phyloP scores from a whole-genome alignment of 2,329 filamentous ascomycete genomes.

The Dendrostoma leiphaemia region DNA sequence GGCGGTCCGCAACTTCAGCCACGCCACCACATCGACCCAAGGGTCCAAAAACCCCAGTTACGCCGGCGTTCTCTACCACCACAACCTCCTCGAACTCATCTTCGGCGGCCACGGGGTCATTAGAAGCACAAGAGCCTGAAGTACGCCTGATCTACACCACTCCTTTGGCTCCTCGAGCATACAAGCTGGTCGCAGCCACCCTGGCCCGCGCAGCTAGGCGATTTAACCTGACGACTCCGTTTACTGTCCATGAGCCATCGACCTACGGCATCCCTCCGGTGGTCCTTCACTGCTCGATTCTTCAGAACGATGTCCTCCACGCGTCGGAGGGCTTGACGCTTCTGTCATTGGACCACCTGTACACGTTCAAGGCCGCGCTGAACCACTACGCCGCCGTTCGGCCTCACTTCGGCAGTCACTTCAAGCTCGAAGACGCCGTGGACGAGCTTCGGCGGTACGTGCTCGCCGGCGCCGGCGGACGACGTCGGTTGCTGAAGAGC shows the following conservation, averaged over 20 bases:
- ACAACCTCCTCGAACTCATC: conserved; percentile 27
- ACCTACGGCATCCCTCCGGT: conserved; percentile 46
- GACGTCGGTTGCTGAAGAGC: conserved; percentile 46
- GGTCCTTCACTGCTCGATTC: conserved; percentile 54
- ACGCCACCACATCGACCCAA: conserved; percentile 21
- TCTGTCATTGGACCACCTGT: conserved; percentile 59
- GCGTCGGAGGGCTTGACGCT: conserved; percentile 58
- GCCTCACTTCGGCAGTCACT: conserved; percentile 28
- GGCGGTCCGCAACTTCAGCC: neutral
- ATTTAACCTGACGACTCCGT: conserved; percentile 3
- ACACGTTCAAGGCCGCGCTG: conserved; percentile 62
- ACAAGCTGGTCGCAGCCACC: conserved; percentile 44
- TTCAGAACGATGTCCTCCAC: conserved; percentile 62
- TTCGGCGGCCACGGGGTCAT: conserved; percentile 13
- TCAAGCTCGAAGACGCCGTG: conserved; percentile 58
- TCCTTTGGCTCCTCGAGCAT: conserved; percentile 43
- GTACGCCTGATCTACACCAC: conserved; percentile 50
- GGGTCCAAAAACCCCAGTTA: conserved; percentile 20
- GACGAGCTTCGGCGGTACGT: conserved; percentile 61
- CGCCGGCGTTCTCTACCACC: conserved; percentile 35
- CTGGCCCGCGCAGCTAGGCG: conserved; percentile 50
- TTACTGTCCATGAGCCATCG: conserved; percentile 26
- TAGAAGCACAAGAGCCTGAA: conserved; percentile 39
- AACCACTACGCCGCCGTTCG: conserved; percentile 51
- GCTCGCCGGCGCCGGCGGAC: conserved; percentile 43